A percentile compares a stretch with the other conserved stretches of the same genome.
phyloP scores from a whole-genome alignment of 306 rosid genomes.

The Rubus parviflorus region DNA sequence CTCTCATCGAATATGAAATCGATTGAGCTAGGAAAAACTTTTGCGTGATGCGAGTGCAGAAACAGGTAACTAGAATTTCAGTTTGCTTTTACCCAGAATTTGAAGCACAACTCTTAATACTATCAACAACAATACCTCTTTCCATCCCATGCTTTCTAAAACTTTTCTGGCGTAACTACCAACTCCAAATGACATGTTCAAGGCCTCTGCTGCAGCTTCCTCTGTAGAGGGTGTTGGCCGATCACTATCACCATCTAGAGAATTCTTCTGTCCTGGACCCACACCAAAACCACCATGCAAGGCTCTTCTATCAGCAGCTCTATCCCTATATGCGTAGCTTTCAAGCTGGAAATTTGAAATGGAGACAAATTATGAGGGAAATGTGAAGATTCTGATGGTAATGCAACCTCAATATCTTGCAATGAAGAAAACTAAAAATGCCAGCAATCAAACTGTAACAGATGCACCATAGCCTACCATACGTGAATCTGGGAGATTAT shows the following conservation, averaged over 20 bases:
- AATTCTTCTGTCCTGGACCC: slow-evolving; percentile 85
- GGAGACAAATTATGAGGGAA: slow-evolving; percentile 20
- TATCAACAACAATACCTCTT: slow-evolving; percentile 55
- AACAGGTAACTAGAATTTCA: background rate
- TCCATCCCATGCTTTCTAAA: slow-evolving; percentile 83
- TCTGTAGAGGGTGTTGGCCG: slow-evolving; percentile 33
- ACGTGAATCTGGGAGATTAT: too few relatives aligned
- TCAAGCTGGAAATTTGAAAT: slow-evolving; percentile 40
- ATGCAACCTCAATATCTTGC: background rate
- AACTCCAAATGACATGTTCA: slow-evolving; percentile 71
- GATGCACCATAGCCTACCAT: too few relatives aligned
- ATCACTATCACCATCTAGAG: slow-evolving; percentile 24
- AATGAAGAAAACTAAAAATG: background rate
- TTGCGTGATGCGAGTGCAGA: background rate
- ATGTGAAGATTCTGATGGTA: slow-evolving; percentile 1
- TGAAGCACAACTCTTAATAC: background rate
- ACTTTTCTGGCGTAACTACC: slow-evolving; percentile 79
- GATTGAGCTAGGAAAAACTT: background rate
- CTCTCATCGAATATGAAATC: background rate
- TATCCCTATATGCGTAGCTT: slow-evolving; percentile 60
- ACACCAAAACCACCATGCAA: slow-evolving; percentile 79
- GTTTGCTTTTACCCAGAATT: background rate
- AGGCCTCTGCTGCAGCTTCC: slow-evolving; percentile 69
- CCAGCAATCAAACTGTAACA: background rate
- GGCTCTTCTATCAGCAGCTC: slow-evolving; percentile 86